Conservation (phyloP, 345 rosid genomes). For the Citrus medica region DNA sequence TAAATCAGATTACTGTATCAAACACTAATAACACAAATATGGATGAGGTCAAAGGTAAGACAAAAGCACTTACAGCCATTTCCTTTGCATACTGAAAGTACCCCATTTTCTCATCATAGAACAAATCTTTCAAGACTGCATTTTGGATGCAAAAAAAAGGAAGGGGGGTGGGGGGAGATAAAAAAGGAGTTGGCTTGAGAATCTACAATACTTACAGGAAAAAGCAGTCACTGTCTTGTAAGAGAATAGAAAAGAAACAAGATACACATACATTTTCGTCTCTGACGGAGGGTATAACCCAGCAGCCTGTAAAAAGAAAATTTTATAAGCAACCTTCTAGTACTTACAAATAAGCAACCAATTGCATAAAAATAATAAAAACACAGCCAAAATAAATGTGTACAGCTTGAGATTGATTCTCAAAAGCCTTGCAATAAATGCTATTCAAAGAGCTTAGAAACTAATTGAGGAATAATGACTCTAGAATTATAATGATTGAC, state of each 20-base stretch:
- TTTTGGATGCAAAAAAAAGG: not conserved
- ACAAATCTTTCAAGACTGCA: constrained; percentile 62
- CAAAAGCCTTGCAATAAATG: not conserved
- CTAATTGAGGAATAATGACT: not conserved
- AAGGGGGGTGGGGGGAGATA: not conserved
- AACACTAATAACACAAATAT: constrained; percentile 7
- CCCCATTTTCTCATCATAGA: constrained; percentile 57
- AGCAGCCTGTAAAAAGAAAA: constrained; percentile 52
- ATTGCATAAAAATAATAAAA: not conserved
- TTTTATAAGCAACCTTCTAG: not conserved
- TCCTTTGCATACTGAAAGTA: constrained; percentile 66
- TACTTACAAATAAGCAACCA: not conserved
- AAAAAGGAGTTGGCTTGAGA: not conserved
- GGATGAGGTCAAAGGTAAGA: not conserved
- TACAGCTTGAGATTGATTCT: not conserved
- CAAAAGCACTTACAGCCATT: constrained; percentile 48
- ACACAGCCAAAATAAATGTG: not conserved
- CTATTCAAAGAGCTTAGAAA: not conserved
- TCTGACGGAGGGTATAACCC: constrained; percentile 56
- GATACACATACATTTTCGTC: constrained; percentile 51
- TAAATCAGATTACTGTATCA: constrained; percentile 6
- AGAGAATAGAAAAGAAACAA: constrained; percentile 1
- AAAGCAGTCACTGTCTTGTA: not conserved
- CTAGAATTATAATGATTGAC: not conserved
- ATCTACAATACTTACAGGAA: not conserved